Evolutionary conservation across 495 filamentous ascomycete species (phyloP).

Genomic region (Talaromyces thailandensis): DNA sequence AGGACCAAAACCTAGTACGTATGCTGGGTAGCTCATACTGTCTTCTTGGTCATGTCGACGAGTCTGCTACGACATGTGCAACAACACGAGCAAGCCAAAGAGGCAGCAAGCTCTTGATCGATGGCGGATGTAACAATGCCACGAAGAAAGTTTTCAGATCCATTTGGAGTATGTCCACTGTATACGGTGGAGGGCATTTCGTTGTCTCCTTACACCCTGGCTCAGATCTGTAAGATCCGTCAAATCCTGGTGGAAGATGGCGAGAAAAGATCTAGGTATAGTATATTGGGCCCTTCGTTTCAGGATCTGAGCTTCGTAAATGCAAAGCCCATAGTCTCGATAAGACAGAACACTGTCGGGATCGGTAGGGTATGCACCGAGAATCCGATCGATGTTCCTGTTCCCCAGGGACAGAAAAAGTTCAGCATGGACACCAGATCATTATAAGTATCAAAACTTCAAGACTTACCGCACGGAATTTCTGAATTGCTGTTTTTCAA

Average conservation of each 20-base stretch:
- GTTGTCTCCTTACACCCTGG: conserved; percentile 60
- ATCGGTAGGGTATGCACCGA: conserved; percentile 54
- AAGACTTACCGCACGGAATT: conserved; percentile 58
- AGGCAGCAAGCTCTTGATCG: background rate
- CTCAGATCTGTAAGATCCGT: conserved; percentile 73
- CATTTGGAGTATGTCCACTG: conserved; percentile 82
- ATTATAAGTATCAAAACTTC: background rate
- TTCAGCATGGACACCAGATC: conserved; percentile 9
- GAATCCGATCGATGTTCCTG: conserved; percentile 74
- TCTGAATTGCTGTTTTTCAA: conserved; percentile 54
- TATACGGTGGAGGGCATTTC: conserved; percentile 69
- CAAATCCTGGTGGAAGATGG: conserved; percentile 79
- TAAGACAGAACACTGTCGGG: conserved; percentile 64
- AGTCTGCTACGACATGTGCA: background rate
- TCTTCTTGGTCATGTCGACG: background rate
- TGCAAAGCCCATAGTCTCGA: conserved; percentile 80
- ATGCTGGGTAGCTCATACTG: background rate
- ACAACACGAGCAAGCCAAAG: background rate
- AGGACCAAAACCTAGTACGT: background rate
- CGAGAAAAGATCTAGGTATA: conserved; percentile 60
- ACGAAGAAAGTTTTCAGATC: conserved; percentile 26
- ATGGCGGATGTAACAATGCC: background rate
- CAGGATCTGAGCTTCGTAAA: conserved; percentile 80
- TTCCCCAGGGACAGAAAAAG: background rate
- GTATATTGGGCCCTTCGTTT: conserved; percentile 52